These are phyloP conservation scores for Microcyclosporella mali DNA, from an alignment of 2,329 filamentous ascomycete species.

Conservation along the genomic window DNA sequence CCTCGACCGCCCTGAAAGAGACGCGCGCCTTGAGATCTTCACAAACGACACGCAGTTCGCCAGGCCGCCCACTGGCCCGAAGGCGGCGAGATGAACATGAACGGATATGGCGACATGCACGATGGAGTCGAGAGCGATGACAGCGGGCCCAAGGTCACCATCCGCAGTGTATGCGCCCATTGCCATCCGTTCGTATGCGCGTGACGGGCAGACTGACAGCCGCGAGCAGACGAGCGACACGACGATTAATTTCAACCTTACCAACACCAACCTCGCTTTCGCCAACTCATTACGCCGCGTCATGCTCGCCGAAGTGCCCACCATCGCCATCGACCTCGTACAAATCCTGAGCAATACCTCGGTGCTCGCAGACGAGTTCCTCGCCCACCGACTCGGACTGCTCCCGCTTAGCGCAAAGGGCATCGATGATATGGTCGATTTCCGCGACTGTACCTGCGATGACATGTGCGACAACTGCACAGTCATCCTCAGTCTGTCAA, in stretches of 20 bases:
- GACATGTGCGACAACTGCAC: constrained; percentile 90
- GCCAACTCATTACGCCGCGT: constrained; percentile 88
- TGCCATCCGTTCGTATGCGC: not conserved
- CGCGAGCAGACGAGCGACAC: constrained; percentile 57
- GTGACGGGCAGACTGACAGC: not conserved
- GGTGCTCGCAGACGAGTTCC: constrained; percentile 93
- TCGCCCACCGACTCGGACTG: constrained; percentile 84
- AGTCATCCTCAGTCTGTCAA: constrained; percentile 76
- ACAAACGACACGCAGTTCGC: too few species aligned
- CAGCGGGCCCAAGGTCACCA: constrained; percentile 34
- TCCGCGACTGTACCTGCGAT: constrained; percentile 93
- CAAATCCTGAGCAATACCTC: constrained; percentile 90
- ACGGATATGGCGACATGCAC: constrained; percentile 14
- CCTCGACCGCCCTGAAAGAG: too few species aligned
- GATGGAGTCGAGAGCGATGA: constrained; percentile 19
- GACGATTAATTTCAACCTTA: constrained; percentile 86
- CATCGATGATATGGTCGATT: constrained; percentile 75
- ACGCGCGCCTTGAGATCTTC: too few species aligned
- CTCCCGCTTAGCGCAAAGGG: constrained; percentile 81
- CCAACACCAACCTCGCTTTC: constrained; percentile 80
- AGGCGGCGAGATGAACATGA: constrained; percentile 18
- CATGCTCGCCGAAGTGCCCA: constrained; percentile 90
- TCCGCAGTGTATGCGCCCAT: constrained; percentile 37
- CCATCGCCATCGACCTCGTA: constrained; percentile 88
- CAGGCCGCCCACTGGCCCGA: not conserved